phyloP scores from a whole-genome alignment of 306 rosid species.

The Luffa aegyptiaca region DNA sequence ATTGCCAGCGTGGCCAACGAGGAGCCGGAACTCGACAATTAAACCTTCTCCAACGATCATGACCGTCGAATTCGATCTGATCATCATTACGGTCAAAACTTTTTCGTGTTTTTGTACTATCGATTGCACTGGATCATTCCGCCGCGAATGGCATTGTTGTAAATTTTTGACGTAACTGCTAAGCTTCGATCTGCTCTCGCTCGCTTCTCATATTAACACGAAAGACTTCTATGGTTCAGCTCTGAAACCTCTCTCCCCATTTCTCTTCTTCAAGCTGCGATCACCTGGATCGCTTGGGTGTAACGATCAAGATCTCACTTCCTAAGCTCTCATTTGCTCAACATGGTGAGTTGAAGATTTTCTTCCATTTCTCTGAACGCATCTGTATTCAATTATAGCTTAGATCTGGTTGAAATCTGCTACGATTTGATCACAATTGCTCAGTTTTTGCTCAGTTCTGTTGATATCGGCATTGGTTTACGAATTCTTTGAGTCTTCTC shows the following conservation, averaged over 20 bases:
- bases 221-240: slow-evolving; percentile 10
- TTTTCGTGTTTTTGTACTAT: neutral
- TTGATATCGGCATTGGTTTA: neutral
- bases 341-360: slow-evolving; percentile 63
- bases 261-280: slow-evolving; percentile 21
- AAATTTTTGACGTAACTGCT: slow-evolving; percentile 8
- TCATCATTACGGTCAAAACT: neutral
- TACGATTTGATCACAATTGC: slow-evolving; percentile 32
- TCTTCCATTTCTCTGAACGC: slow-evolving; percentile 12
- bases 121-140: neutral
- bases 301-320: slow-evolving; percentile 22
- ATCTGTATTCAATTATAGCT: slow-evolving; percentile 20
- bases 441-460: slow-evolving; percentile 6
- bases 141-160: slow-evolving; percentile 4
- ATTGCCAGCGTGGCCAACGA: neutral
- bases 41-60: neutral
- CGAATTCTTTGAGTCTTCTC: slow-evolving; percentile 6
- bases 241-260: neutral
- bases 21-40: neutral
- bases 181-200: slow-evolving; percentile 13
- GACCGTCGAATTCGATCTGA: slow-evolving; percentile 1
- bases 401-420: slow-evolving; percentile 51
- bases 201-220: slow-evolving; percentile 9
- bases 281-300: slow-evolving; percentile 30
- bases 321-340: slow-evolving; percentile 26